phyloP scores from a whole-genome alignment of 371 early-diverging fungal genomes.

The Batkoa obscura region DNA sequence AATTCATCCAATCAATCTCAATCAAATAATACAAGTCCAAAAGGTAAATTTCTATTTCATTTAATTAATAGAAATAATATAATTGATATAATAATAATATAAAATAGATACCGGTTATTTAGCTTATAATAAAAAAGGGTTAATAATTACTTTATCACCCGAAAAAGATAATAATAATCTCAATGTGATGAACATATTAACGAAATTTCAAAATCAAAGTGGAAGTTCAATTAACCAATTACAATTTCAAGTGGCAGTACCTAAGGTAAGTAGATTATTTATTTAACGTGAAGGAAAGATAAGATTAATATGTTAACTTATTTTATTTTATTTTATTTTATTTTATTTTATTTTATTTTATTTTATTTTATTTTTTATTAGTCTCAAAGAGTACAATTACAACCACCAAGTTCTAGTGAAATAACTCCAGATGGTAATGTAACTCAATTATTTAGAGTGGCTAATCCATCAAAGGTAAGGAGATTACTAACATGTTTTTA shows the following conservation, averaged over 20 bases:
- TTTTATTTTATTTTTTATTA: not conserved
- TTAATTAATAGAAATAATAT: too few species aligned
- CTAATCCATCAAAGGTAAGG: conserved; percentile 66
- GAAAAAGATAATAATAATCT: conserved; percentile 30
- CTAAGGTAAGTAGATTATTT: conserved; percentile 24
- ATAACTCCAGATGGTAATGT: conserved; percentile 36
- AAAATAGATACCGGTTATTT: conserved; percentile 17
- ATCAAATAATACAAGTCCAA: too few species aligned
- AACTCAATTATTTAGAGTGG: conserved; percentile 59
- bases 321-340: too few species aligned
- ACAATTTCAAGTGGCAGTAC: conserved; percentile 81
- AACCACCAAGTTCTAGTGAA: conserved; percentile 42
- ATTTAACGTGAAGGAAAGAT: not conserved
- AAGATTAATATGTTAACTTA: too few species aligned
- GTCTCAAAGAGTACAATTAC: conserved; percentile 63
- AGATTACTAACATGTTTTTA: not conserved
- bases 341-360: not conserved
- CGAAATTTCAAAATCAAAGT: conserved; percentile 44
- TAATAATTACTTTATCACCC: conserved; percentile 46
- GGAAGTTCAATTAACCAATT: conserved; percentile 32
- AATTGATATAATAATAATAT: too few species aligned
- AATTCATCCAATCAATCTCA: too few species aligned
- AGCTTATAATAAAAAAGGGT: conserved; percentile 57
- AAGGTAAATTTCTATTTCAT: too few species aligned
- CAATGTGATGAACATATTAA: conserved; percentile 38